These are phyloP conservation scores for Jasminum sambac DNA, from an alignment of 257 asterid species.

Conservation along the genomic window DNA sequence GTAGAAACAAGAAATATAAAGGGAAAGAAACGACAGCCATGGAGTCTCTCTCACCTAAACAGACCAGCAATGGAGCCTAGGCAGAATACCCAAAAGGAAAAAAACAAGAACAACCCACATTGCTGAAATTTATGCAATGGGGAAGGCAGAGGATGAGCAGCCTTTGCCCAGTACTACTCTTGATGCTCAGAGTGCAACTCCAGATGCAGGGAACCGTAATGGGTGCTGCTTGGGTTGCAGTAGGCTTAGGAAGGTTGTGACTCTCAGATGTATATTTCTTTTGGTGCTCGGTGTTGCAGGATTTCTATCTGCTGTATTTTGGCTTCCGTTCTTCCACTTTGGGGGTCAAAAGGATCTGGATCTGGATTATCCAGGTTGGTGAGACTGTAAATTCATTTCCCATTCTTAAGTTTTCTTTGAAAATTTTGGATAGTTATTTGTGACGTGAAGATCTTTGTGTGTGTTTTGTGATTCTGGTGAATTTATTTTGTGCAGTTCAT, in stretches of 20 bases:
- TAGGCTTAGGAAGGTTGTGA: conserved; percentile 41
- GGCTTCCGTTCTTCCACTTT: conserved; percentile 63
- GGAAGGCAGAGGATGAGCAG: conserved; percentile 66
- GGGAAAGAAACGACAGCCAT: conserved; percentile 22
- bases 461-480: conserved; percentile 5
- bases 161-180: conserved; percentile 42
- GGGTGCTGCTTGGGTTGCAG: conserved; percentile 47
- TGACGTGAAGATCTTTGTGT: conserved; percentile 29
- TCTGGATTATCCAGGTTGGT: conserved; percentile 57
- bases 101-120: conserved; percentile 46
- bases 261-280: conserved; percentile 66
- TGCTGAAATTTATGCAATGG: conserved; percentile 61
- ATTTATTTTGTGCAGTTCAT: conserved; percentile 12
- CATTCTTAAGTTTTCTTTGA: not conserved
- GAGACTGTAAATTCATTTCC: not conserved
- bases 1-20: conserved; percentile 15
- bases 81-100: conserved; percentile 28
- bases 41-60: conserved; percentile 41
- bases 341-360: conserved; percentile 68
- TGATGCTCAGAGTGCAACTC: conserved; percentile 50
- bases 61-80: conserved; percentile 45
- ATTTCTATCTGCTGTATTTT: conserved; percentile 65
- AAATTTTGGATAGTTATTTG: conserved; percentile 9
- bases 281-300: conserved; percentile 66
- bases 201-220: conserved; percentile 33